These are phyloP conservation scores for Talaromyces albobiverticillius DNA, from an alignment of 2,329 filamentous ascomycete genomes.

Conservation along the genomic window DNA sequence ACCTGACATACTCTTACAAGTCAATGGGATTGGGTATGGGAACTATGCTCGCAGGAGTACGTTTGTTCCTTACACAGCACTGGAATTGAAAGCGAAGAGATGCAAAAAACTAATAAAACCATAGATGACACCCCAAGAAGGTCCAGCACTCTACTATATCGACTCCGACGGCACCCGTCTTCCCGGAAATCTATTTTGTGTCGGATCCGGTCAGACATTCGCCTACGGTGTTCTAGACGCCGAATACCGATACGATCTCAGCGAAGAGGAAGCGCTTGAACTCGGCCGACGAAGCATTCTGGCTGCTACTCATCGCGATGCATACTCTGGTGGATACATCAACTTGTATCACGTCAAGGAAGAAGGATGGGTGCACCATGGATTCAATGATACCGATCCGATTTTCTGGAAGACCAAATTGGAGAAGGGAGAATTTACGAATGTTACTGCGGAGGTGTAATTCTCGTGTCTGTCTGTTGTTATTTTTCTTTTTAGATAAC, in stretches of 20 bases:
- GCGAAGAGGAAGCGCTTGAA: slow-evolving; percentile 83
- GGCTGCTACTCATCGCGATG: slow-evolving; percentile 93
- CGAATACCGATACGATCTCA: slow-evolving; percentile 87
- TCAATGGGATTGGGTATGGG: slow-evolving; percentile 98
- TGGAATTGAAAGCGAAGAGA: no score
- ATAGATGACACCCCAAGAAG: slow-evolving; percentile 68
- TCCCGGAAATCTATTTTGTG: slow-evolving; percentile 93
- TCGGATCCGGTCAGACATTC: slow-evolving; percentile 97
- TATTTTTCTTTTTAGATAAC: background rate
- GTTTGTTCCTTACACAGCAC: slow-evolving; percentile 81
- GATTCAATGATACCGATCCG: slow-evolving; percentile 96
- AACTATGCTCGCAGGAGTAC: slow-evolving; percentile 98
- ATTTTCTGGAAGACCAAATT: slow-evolving; percentile 99
- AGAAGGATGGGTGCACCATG: slow-evolving; percentile 97
- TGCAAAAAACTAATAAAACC: slow-evolving; percentile 4
- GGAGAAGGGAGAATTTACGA: slow-evolving; percentile 96
- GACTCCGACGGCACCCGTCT: slow-evolving; percentile 94
- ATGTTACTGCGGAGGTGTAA: slow-evolving; percentile 74
- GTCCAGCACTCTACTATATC: slow-evolving; percentile 97
- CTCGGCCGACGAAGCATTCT: slow-evolving; percentile 89
- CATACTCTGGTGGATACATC: slow-evolving; percentile 98
- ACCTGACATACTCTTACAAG: slow-evolving; percentile 98
- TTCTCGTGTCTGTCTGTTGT: background rate
- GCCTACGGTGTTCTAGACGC: slow-evolving; percentile 97
- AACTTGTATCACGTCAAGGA: slow-evolving; percentile 99